phyloP scores from a whole-genome alignment of 441 rosid genomes.

The Isatis lusitanica region DNA sequence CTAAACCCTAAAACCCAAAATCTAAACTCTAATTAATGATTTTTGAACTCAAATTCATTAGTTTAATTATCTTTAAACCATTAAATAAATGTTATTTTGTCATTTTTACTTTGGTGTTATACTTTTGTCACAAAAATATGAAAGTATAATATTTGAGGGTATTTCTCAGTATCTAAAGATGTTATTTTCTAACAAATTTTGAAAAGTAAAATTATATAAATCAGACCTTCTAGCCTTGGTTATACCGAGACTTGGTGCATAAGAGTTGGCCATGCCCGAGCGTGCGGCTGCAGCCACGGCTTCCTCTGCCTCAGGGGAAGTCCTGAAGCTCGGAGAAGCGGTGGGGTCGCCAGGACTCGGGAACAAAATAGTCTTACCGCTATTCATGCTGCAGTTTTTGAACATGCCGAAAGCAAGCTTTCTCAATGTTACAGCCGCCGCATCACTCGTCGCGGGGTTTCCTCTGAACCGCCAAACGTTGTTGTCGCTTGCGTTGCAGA shows the following conservation, averaged over 20 bases:
- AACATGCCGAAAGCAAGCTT: slow-evolving; percentile 28
- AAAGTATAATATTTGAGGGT: too few species aligned
- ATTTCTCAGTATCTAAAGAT: too few species aligned
- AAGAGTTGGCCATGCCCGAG: slow-evolving; percentile 51
- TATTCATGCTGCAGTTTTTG: slow-evolving; percentile 24
- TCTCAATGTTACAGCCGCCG: slow-evolving; percentile 29
- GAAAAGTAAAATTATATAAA: too few species aligned
- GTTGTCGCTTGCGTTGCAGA: background rate
- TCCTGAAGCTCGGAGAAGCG: slow-evolving; percentile 46
- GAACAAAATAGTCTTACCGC: slow-evolving; percentile 31
- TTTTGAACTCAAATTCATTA: too few species aligned
- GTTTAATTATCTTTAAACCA: too few species aligned
- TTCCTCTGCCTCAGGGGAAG: slow-evolving; percentile 48
- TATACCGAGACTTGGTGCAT: slow-evolving; percentile 42
- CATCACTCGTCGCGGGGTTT: slow-evolving; percentile 19
- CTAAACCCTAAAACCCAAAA: too few species aligned
- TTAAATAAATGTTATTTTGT: too few species aligned
- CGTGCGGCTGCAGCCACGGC: slow-evolving; percentile 47
- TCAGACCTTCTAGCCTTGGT: slow-evolving; percentile 47
- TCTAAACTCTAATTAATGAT: too few species aligned
- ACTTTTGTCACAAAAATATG: too few species aligned
- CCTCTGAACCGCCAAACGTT: slow-evolving; percentile 30
- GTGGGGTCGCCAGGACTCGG: slow-evolving; percentile 67
- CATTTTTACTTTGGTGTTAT: too few species aligned
- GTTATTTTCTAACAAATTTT: too few species aligned